phyloP scores from a whole-genome alignment of 345 rosid genomes.

The Acer yangbiense region DNA sequence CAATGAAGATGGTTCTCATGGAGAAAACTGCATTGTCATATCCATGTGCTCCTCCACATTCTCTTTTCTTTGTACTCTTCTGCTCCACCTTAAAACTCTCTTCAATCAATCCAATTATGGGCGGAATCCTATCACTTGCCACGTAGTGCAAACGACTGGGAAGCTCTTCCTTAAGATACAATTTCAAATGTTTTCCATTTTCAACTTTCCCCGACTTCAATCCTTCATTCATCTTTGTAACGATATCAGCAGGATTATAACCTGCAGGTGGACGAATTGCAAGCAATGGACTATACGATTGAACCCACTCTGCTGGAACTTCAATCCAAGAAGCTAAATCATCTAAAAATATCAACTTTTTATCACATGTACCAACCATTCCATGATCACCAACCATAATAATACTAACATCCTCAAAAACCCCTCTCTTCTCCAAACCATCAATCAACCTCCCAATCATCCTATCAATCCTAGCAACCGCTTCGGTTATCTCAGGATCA shows the following conservation, averaged over 20 bases:
- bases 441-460: slow-evolving; percentile 76
- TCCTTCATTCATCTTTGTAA: slow-evolving; percentile 82
- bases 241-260: slow-evolving; percentile 45
- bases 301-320: slow-evolving; percentile 75
- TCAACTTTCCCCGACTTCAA: slow-evolving; percentile 68
- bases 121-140: slow-evolving; percentile 69
- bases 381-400: slow-evolving; percentile 97
- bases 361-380: slow-evolving; percentile 95
- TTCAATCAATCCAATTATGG: slow-evolving; percentile 70
- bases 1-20: slow-evolving; percentile 89
- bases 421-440: slow-evolving; percentile 79
- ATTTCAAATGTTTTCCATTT: slow-evolving; percentile 70
- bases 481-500: slow-evolving; percentile 81
- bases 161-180: slow-evolving; percentile 82
- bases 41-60: slow-evolving; percentile 94
- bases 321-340: slow-evolving; percentile 77
- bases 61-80: slow-evolving; percentile 49
- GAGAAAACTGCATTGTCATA: slow-evolving; percentile 90
- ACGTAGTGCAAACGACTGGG: slow-evolving; percentile 80
- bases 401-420: slow-evolving; percentile 81
- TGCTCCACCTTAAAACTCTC: slow-evolving; percentile 86
- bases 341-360: slow-evolving; percentile 66
- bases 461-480: slow-evolving; percentile 66
- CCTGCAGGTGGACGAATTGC: slow-evolving; percentile 71
- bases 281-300: slow-evolving; percentile 66